Percentiles rank a stretch among this genome's conserved stretches.
Evolutionary conservation across 2,329 filamentous ascomycete species (phyloP).

Genomic region (Pseudogymnoascus pannorum): DNA sequence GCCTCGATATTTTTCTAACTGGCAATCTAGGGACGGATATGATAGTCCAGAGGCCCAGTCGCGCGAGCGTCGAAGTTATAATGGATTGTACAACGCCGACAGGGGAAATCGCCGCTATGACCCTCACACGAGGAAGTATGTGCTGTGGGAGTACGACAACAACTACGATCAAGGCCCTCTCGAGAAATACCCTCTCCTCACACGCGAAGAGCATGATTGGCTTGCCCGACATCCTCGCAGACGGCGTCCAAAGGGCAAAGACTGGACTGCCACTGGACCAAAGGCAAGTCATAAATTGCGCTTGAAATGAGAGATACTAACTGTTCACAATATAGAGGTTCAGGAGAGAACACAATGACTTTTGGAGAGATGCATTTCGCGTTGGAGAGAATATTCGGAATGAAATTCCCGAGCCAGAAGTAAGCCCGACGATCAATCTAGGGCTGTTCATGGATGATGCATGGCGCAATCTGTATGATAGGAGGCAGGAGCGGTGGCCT

Average conservation of each 20-base stretch:
- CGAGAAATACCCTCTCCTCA: conserved; percentile 22
- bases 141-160: conserved; percentile 20
- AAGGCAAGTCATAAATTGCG: conserved; percentile 16
- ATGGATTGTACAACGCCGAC: conserved; percentile 9
- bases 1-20: background rate
- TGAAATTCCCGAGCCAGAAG: background rate
- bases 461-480: background rate
- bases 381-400: conserved; percentile 13
- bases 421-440: background rate
- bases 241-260: conserved; percentile 14
- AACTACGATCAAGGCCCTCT: conserved; percentile 2
- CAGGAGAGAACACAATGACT: conserved; percentile 21
- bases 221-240: conserved; percentile 13
- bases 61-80: background rate
- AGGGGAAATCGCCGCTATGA: conserved; percentile 23
- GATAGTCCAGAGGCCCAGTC: conserved; percentile 14
- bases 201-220: conserved; percentile 15
- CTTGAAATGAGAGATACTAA: background rate
- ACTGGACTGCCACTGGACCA: conserved; percentile 24
- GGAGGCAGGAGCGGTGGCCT: background rate
- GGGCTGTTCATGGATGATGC: background rate
- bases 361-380: conserved; percentile 26
- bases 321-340: conserved; percentile 19
- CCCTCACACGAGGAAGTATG: conserved; percentile 23
- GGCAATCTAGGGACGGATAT: conserved; percentile 25